A percentile compares a stretch with the other conserved stretches of the same genome.
These are phyloP conservation scores for Ochromonas danica DNA, from an alignment of 108 stramenopile species.

Conservation along the genomic window DNA sequence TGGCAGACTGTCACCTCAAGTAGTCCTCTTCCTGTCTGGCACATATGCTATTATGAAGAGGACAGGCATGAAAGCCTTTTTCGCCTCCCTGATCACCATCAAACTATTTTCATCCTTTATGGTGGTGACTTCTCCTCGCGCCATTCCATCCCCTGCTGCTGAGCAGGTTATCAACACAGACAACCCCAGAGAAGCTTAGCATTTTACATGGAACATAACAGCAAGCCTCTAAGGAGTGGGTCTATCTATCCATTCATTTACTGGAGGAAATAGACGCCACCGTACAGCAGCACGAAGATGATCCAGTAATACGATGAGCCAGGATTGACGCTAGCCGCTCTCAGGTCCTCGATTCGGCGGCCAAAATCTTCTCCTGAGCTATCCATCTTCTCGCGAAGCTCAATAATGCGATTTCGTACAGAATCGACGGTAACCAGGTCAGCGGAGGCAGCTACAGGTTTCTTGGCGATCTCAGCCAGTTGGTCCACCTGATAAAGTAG, in stretches of 20 bases:
- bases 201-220: not conserved
- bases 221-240: not conserved
- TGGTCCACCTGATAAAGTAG: not conserved
- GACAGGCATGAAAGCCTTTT: not conserved
- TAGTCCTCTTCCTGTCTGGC: not conserved
- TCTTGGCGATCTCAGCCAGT: not conserved
- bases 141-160: not conserved
- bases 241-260: slow-evolving; percentile 2
- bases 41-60: not conserved
- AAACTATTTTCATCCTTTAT: no score
- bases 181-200: not conserved
- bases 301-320: slow-evolving; percentile 6
- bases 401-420: not conserved
- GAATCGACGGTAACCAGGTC: not conserved
- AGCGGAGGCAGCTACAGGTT: not conserved
- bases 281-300: slow-evolving; percentile 3
- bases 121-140: no score
- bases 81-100: not conserved
- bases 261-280: not conserved
- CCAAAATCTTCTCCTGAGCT: no score
- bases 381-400: not conserved
- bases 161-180: not conserved
- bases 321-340: not conserved
- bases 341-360: not conserved
- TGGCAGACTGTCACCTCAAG: not conserved